Conservation (phyloP, 345 rosid species). For the Lenwebbia sp. region DNA sequence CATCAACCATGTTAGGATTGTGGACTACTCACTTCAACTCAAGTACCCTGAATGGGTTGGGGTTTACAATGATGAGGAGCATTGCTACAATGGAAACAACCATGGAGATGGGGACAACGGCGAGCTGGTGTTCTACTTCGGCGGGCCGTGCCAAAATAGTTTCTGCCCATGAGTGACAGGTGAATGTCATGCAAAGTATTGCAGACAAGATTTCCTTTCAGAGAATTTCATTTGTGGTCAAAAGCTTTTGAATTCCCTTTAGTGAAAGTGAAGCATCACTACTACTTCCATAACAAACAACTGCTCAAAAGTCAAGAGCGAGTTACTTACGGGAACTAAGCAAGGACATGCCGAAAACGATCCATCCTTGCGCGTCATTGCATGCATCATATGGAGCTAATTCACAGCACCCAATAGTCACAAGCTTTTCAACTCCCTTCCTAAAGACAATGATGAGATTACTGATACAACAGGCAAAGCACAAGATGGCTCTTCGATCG, state of each 20-base stretch:
- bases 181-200: neutral
- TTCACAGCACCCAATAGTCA: neutral
- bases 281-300: neutral
- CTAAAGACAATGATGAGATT: neutral
- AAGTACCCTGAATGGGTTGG: constrained; percentile 28
- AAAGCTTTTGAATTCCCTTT: no score
- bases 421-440: neutral
- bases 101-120: neutral
- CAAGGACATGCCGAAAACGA: neutral
- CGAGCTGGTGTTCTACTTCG: constrained; percentile 30
- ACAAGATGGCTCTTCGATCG: neutral
- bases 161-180: constrained; percentile 8
- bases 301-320: neutral
- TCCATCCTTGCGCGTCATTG: neutral
- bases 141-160: constrained; percentile 34
- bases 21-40: constrained; percentile 15
- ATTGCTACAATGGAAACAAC: constrained; percentile 21
- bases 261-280: neutral
- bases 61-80: constrained; percentile 9
- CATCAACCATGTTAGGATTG: constrained; percentile 25
- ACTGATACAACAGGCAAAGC: neutral
- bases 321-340: neutral
- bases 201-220: neutral
- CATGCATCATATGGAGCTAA: neutral
- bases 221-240: neutral